These are phyloP conservation scores for Tolypocladium ovalisporum DNA, from an alignment of 2,329 filamentous ascomycete genomes.

Conservation along the genomic window DNA sequence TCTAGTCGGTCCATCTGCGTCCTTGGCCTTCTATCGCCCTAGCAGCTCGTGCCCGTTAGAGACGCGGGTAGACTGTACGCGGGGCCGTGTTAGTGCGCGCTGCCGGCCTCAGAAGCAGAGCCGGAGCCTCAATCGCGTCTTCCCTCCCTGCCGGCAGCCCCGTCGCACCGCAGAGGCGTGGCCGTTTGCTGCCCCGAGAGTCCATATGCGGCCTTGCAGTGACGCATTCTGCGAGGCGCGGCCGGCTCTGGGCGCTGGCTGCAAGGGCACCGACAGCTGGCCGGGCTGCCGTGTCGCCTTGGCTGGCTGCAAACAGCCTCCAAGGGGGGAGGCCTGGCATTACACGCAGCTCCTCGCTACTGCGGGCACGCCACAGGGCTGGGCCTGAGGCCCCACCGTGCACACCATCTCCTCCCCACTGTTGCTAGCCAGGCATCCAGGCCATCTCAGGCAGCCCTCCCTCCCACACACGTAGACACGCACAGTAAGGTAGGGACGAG, in stretches of 20 bases:
- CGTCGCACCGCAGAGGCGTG: neutral
- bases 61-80: neutral
- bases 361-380: slow-evolving; percentile 1
- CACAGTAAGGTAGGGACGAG: no score
- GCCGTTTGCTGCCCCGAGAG: neutral
- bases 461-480: neutral
- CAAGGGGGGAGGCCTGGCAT: neutral
- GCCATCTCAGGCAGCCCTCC: neutral
- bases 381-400: neutral
- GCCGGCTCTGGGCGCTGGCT: neutral
- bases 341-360: neutral
- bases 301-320: neutral
- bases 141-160: neutral
- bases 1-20: neutral
- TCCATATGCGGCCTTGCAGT: neutral
- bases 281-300: neutral
- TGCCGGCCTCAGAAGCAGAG: neutral
- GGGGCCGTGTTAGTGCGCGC: neutral
- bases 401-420: neutral
- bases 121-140: neutral
- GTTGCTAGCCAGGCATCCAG: no score
- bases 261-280: neutral
- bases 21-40: neutral
- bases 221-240: neutral
- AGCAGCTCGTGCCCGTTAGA: neutral